Evolutionary conservation across 495 filamentous ascomycete species (phyloP), one percentile per base, ranked within the genome.

Genomic region (Penicillium cataractarum): DNA sequence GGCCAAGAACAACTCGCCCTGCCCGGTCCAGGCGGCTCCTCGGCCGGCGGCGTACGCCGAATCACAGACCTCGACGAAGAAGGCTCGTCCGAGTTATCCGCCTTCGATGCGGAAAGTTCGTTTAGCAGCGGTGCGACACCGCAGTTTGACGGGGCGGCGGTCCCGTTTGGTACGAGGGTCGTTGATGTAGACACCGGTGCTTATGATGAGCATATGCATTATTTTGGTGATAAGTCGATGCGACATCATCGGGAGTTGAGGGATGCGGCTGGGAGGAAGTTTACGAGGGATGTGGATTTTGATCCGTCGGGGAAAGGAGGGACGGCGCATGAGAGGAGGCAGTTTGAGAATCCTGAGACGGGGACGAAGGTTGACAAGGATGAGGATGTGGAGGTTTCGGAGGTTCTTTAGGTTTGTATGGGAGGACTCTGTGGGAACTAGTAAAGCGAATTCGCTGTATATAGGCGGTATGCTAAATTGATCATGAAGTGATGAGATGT

Each of bases 1-100:
- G 78, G 78, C 32, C 72, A 77, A 53, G 74, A 78, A 58, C 63
- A 71, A 35, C 55, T 71, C 12, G 48, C 52, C 6, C 29, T 70
- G 0, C 60, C 57, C 0, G 53, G 51, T 5, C 61, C 60, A 1
- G 63, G 55, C 5, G 62, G 57, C 2, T 63, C 67, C 8, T 65
- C 67, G 17, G 74, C 66, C 21, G 73, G 71, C 7, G 73, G 68
- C 0, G 49, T 73, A 13, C 48, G 60, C 2, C 64, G 71, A 3
- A 78, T 78, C 31, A 71, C 67, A 15, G 74, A 76, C 4, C 21
- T 76, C 19, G 73, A 70, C 2, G 68, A 69, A 19, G 68, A 73
- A n/a, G 55, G 57, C 19, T 22, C 37, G 4, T 48, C 52, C 15
- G 57, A 53, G 7, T 42, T 26, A 29, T 53, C 46, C 0, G 29